These are phyloP conservation scores for Blastocystis sp. DNA, from an alignment of 352 stramenopile genomes.

Conservation along the genomic window DNA sequence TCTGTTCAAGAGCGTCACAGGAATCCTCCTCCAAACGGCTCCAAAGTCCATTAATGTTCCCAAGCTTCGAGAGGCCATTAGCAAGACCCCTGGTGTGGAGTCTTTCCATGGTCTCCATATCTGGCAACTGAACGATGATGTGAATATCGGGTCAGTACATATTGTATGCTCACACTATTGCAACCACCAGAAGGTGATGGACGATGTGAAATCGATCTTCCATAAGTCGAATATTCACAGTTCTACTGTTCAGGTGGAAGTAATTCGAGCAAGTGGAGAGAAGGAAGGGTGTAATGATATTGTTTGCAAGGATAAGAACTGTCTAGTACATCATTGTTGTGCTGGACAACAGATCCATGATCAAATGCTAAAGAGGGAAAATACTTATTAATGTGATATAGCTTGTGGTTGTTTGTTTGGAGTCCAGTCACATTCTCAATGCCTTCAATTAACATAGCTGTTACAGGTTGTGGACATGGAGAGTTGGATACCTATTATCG, in stretches of 20 bases:
- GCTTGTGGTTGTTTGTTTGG: not conserved
- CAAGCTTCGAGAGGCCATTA: conserved; percentile 14
- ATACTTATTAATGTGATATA: not conserved
- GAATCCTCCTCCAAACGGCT: conserved; percentile 41
- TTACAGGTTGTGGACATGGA: conserved; percentile 95
- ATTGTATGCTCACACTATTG: conserved; percentile 28
- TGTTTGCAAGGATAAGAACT: conserved; percentile 56
- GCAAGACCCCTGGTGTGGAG: not conserved
- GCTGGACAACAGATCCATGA: not conserved
- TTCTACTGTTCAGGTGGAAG: conserved; percentile 45
- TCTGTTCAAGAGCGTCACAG: conserved; percentile 57
- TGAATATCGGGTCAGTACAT: conserved; percentile 28
- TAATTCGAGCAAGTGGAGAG: not conserved
- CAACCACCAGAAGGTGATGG: conserved; percentile 53
- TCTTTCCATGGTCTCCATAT: conserved; percentile 58
- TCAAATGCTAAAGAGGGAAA: not conserved
- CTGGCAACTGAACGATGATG: conserved; percentile 60
- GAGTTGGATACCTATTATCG: conserved; percentile 94
- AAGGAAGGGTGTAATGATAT: conserved; percentile 59
- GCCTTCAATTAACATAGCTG: conserved; percentile 70
- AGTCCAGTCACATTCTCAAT: conserved; percentile 27
- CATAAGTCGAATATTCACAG: conserved; percentile 45
- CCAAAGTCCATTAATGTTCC: conserved; percentile 28
- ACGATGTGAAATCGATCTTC: conserved; percentile 57
- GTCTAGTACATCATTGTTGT: conserved; percentile 39